Conservation (phyloP, 2,329 filamentous ascomycete species). For the Alternaria longipes region DNA sequence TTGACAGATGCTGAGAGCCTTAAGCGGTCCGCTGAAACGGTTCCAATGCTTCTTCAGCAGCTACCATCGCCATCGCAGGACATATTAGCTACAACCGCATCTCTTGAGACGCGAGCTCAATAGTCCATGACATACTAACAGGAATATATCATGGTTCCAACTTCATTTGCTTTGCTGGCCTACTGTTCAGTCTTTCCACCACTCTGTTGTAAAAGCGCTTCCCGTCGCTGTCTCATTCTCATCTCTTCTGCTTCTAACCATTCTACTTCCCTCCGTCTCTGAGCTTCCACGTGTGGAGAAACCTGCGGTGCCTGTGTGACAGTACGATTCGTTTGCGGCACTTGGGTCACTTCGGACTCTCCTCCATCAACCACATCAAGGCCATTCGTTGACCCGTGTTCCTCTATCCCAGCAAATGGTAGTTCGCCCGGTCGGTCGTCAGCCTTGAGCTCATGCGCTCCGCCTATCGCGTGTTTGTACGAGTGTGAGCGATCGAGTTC, state of each 20-base stretch:
- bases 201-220: constrained; percentile 2
- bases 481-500: neutral
- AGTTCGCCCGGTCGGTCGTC: neutral
- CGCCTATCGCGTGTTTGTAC: rapidly evolving
- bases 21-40: too few species aligned
- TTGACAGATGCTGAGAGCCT: too few species aligned
- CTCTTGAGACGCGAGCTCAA: neutral
- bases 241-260: constrained; percentile 21
- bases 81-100: too few species aligned
- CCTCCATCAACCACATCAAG: neutral
- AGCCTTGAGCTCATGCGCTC: neutral
- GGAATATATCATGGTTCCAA: neutral
- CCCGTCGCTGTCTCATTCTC: constrained; percentile 13
- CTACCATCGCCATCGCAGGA: too few species aligned
- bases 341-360: too few species aligned
- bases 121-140: neutral
- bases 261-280: constrained; percentile 13
- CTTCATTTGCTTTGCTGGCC: neutral
- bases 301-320: neutral
- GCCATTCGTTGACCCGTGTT: neutral
- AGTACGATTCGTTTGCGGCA: neutral
- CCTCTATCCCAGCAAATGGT: neutral
- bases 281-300: constrained; percentile 9
- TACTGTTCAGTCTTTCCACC: neutral
- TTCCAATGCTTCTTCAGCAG: too few species aligned